Conservation (phyloP, 805 yeast genomes). For the Barnettozyma sp. region DNA sequence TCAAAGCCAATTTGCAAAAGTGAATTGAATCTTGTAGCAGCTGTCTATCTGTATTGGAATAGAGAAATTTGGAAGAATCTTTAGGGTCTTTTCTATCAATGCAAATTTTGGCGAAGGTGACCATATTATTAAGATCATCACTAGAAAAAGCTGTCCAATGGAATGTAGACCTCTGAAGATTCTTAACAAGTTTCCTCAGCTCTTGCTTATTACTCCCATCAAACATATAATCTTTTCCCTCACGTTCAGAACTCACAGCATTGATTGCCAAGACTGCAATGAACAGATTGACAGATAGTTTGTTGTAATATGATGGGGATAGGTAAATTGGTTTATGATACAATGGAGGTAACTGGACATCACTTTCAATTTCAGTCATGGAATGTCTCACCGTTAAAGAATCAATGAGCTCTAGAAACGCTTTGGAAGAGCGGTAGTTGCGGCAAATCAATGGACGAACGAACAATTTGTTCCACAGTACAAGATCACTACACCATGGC, state of each 20-base stretch:
- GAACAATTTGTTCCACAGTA: slow-evolving; percentile 41
- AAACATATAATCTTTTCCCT: slow-evolving; percentile 65
- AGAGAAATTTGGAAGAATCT: slow-evolving; percentile 23
- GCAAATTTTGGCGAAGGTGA: slow-evolving; percentile 41
- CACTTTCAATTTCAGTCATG: slow-evolving; percentile 45
- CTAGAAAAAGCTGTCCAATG: slow-evolving; percentile 70
- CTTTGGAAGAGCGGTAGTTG: slow-evolving; percentile 34
- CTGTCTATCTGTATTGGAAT: slow-evolving; percentile 32
- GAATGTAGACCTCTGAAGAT: slow-evolving; percentile 60
- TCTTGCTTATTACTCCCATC: slow-evolving; percentile 50
- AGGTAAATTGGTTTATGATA: slow-evolving; percentile 52
- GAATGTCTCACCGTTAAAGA: slow-evolving; percentile 52
- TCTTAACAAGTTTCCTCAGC: slow-evolving; percentile 49
- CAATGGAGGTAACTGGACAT: slow-evolving; percentile 50
- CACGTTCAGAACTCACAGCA: slow-evolving; percentile 66
- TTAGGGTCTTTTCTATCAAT: slow-evolving; percentile 30
- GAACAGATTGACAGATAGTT: slow-evolving; percentile 54
- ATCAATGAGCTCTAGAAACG: slow-evolving; percentile 36
- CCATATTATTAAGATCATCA: slow-evolving; percentile 47
- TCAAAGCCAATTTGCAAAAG: slow-evolving; percentile 42
- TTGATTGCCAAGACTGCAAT: slow-evolving; percentile 63
- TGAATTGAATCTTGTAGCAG: slow-evolving; percentile 39
- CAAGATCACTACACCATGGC: slow-evolving; percentile 46
- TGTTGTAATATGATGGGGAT: slow-evolving; percentile 58
- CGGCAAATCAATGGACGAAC: slow-evolving; percentile 41